Percentiles rank a stretch among this genome's conserved stretches.
phyloP scores from a whole-genome alignment of 805 yeast genomes.

The Zygoascus bituminiphila region DNA sequence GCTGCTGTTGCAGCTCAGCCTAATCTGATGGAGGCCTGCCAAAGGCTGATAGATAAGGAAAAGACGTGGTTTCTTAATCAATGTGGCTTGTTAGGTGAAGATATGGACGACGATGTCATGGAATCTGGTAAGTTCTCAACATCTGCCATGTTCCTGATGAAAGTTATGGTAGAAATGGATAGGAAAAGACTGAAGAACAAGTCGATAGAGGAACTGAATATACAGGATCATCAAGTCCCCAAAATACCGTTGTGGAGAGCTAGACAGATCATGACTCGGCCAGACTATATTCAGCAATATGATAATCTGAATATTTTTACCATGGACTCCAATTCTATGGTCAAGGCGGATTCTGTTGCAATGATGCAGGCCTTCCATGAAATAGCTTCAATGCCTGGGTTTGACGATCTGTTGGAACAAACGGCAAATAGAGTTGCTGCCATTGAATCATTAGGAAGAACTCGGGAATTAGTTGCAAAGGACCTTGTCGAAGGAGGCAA shows the following conservation, averaged over 20 bases:
- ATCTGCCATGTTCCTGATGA: slow-evolving; percentile 65
- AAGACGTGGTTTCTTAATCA: slow-evolving; percentile 81
- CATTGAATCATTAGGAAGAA: slow-evolving; percentile 69
- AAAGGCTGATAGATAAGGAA: slow-evolving; percentile 65
- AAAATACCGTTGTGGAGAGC: slow-evolving; percentile 78
- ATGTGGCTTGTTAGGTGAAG: slow-evolving; percentile 67
- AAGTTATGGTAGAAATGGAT: slow-evolving; percentile 65
- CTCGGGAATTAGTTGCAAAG: slow-evolving; percentile 65
- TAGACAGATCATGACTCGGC: slow-evolving; percentile 75
- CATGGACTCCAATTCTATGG: slow-evolving; percentile 60
- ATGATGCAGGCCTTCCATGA: slow-evolving; percentile 88
- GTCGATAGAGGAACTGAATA: slow-evolving; percentile 20
- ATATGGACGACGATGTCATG: slow-evolving; percentile 87
- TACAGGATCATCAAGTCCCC: slow-evolving; percentile 49
- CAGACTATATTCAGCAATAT: slow-evolving; percentile 67
- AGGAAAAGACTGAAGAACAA: slow-evolving; percentile 14
- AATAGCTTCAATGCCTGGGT: slow-evolving; percentile 62
- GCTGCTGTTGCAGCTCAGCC: slow-evolving; percentile 43
- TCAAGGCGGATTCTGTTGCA: slow-evolving; percentile 74
- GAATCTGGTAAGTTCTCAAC: slow-evolving; percentile 69
- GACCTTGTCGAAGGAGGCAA: slow-evolving; percentile 42
- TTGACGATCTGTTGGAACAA: slow-evolving; percentile 55
- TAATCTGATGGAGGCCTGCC: slow-evolving; percentile 46
- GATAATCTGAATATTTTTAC: slow-evolving; percentile 75
- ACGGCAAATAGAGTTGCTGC: slow-evolving; percentile 62